Evolutionary conservation across 2,329 filamentous ascomycete species (phyloP).

Genomic region (Chaetothyriales sp.): DNA sequence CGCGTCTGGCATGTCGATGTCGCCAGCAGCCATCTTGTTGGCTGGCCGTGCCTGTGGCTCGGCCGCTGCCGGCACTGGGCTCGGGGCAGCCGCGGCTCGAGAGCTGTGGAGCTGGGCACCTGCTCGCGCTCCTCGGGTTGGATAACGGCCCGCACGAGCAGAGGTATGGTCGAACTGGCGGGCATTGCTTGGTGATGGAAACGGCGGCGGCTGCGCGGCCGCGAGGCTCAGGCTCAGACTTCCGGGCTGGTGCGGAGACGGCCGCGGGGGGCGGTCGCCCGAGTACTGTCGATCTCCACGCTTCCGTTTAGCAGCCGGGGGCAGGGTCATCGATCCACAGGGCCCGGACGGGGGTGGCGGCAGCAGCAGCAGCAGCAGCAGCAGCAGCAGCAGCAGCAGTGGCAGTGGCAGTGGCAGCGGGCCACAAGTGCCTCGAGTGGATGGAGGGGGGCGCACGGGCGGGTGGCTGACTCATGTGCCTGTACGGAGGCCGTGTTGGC

Average conservation of each 20-base stretch:
- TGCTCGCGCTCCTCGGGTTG: conserved; percentile 21
- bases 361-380: too few relatives aligned
- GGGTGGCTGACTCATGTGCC: background rate
- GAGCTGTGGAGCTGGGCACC: conserved; percentile 10
- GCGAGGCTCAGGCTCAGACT: conserved; percentile 38
- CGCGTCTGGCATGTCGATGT: background rate
- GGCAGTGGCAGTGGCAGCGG: too few relatives aligned
- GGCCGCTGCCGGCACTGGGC: conserved; percentile 18
- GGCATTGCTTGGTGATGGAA: conserved; percentile 24
- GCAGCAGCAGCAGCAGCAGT: too few relatives aligned
- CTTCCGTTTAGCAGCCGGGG: conserved; percentile 42
- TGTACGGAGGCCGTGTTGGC: background rate
- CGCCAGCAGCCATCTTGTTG: background rate
- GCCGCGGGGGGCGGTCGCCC: conserved; percentile 27
- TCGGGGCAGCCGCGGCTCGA: conserved; percentile 5
- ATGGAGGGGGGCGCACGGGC: background rate
- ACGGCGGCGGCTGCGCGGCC: conserved; percentile 34
- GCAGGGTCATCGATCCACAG: conserved; percentile 35
- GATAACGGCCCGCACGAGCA: conserved; percentile 26
- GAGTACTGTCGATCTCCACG: conserved; percentile 32
- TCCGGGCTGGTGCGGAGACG: conserved; percentile 34
- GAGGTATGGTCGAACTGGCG: conserved; percentile 23
- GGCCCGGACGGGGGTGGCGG: background rate
- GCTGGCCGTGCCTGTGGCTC: background rate
- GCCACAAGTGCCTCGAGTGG: background rate